Base-by-base conservation (phyloP, 2,329 filamentous ascomycete genomes). In the Elsinoe fawcettii region DNA sequence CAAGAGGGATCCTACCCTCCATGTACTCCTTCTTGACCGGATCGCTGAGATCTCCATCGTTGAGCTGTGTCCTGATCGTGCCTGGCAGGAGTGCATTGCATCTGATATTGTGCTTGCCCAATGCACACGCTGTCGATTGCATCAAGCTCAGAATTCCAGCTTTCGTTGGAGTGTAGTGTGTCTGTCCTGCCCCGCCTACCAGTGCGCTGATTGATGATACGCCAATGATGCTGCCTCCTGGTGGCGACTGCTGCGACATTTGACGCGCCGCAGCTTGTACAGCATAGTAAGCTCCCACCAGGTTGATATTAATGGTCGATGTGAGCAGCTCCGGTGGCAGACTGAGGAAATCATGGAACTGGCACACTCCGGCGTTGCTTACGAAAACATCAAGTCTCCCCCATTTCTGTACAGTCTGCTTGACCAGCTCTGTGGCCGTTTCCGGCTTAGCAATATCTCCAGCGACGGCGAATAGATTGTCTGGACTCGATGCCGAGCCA, bases 111-210 rank as follows among this genome's bases (percentile, higher is more conserved):
- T 93, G 80, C 66, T 82, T 80, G 0, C 90, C 90, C 44, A 95
- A 72, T 7, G 90, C 88, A 32, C 88, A 86, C 0, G 90, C 90
- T 36, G 83, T 84, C 62, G 85, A 89, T 74, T 95, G 90, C 82
- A 95, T 93, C 44, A 95, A 76, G 47, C 83, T 87, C 36, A 88
- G 68, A 2, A 95, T 80, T 2, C 88, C 90, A 0, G 90, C 89
- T 71, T 95, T 95, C 14, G 90, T 95, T 8, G 90, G 88, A 14
- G 90, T 95, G 72, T 95, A 95, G 68, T 95, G 90, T 23, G 83
- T 85, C 74, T 95, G 90, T 47, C 79, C 76, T 0, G 85, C 87
- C 43, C 89, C 90, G 36, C 90, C 90, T 0, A 90, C 86, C 11
- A 90, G 79, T 0, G 87, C 87, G 16, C 80, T 84, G 66, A 90